Conservation (phyloP, 2,329 filamentous ascomycete genomes). For the Tolypocladium tundrense region DNA sequence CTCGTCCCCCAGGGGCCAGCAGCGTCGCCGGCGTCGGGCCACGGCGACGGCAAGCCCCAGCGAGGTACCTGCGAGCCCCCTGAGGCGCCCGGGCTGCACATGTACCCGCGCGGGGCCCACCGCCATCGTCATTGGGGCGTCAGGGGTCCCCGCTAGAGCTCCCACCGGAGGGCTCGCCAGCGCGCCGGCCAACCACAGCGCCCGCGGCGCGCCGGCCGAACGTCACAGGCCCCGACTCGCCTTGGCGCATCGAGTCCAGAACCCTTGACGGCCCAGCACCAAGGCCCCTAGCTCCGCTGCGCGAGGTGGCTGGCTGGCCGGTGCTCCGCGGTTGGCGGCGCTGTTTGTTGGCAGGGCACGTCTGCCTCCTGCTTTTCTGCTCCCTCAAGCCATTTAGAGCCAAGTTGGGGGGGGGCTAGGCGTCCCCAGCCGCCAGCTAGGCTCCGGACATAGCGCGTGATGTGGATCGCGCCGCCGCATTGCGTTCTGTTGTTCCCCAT, state of each 20-base stretch:
- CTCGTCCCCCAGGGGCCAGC: too few relatives aligned
- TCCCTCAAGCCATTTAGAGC: not conserved
- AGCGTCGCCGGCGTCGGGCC: not conserved
- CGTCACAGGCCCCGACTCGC: conserved; percentile 9
- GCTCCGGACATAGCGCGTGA: not conserved
- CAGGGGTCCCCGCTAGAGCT: conserved; percentile 6
- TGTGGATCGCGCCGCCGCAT: not conserved
- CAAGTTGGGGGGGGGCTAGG: not conserved
- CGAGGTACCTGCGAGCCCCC: not conserved
- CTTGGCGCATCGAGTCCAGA: conserved; percentile 10
- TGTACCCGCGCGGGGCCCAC: conserved; percentile 3
- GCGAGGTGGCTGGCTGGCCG: not conserved
- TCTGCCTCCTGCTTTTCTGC: not conserved
- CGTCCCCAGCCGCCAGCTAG: not conserved
- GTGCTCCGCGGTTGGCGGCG: not conserved
- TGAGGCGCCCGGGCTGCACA: not conserved
- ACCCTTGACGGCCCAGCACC: not conserved
- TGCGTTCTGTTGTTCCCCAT: not conserved
- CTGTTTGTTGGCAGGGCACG: too few relatives aligned
- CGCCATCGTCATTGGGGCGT: conserved; percentile 8
- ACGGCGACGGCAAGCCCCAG: not conserved
- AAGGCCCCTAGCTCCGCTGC: not conserved
- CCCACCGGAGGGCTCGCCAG: not conserved
- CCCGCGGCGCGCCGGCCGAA: conserved; percentile 8
- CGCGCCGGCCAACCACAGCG: conserved; percentile 3